Evolutionary conservation across 1,139 yeast genomes (phyloP), one percentile per base, ranked within the genome.

Genomic region (Kodamaea ohmeri): DNA sequence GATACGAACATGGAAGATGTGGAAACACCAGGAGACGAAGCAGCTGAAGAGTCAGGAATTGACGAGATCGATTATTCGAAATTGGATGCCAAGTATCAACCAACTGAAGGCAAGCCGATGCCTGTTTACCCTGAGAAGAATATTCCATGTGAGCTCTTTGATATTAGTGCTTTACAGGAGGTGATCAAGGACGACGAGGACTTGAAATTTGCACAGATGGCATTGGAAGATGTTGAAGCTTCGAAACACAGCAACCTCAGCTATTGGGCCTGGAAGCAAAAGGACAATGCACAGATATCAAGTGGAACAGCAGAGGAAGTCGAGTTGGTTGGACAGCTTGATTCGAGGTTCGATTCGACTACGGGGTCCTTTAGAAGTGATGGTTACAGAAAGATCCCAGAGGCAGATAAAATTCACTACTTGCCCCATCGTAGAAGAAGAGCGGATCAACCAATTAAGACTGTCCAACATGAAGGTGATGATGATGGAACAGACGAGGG

Each of bases 151-250:
- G 57, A 49, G 9, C 46, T 48, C 6, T 55, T 74, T 19, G 80
- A 77, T 37, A 52, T 87, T 32, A 68, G 65, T 12, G 68, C 67
- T 8, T 50, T 87, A 3, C 85, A 83, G 48, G 55, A 61, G 3
- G 43, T 77, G 1, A 61, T 89, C 16, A 78, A 77, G 50, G 96
- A 89, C 53, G 78, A 76, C 1, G 96, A 89, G 56, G 97, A 89
- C 59, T 63, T 80, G 42, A 56, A 54, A 20, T 55, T 82, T 14
- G 68, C 86, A 14, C 65, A 67, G 39, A 67, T 71, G 42, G 64
- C 76, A 0, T 58, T 83, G 18, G 52, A 47, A 11, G 59, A 57
- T 1, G 51, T 59, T 3, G 44, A 45, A 11, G 43, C 55, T 5
- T 45, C 55, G 0, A 45, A 52, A 0, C 64, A 77, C 29, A 63